A percentile compares a stretch with the other conserved stretches of the same genome.
Conservation (phyloP, 2,329 filamentous ascomycete species). For the Ascochyta viciae-villosae region DNA sequence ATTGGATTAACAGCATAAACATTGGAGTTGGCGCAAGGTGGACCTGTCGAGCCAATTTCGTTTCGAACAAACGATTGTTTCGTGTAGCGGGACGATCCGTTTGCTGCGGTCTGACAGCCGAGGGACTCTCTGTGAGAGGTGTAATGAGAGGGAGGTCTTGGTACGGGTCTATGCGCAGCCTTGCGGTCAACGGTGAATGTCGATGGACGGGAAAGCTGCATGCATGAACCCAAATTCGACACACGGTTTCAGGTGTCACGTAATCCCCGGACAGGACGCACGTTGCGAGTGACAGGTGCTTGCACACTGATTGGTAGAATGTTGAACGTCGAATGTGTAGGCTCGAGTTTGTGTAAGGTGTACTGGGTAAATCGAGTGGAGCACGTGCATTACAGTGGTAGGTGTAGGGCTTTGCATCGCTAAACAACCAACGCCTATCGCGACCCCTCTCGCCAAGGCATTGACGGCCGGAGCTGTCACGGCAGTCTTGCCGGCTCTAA, state of each 20-base stretch:
- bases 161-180: conserved; percentile 19
- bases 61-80: conserved; percentile 27
- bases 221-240: conserved; percentile 4
- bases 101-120: conserved; percentile 15
- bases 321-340: not conserved
- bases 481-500: not conserved
- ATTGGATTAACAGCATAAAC: conserved; percentile 1
- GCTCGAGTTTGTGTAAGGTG: not conserved
- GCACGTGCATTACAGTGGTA: not conserved
- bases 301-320: not conserved
- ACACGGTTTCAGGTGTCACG: conserved; percentile 10
- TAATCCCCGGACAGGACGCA: not conserved
- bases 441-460: not conserved
- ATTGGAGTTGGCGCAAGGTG: conserved; percentile 6
- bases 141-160: conserved; percentile 29
- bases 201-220: conserved; percentile 1
- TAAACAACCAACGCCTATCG: not conserved
- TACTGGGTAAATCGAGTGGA: not conserved
- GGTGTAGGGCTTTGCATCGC: not conserved
- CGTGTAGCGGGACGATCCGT: conserved; percentile 23
- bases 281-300: not conserved
- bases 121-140: conserved; percentile 14
- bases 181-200: not conserved
- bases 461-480: not conserved
- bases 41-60: conserved; percentile 21